A percentile compares a stretch with the other conserved stretches of the same genome.
These are phyloP conservation scores for Trichoderma oligosporum DNA, from an alignment of 2,329 filamentous ascomycete species.

Conservation along the genomic window DNA sequence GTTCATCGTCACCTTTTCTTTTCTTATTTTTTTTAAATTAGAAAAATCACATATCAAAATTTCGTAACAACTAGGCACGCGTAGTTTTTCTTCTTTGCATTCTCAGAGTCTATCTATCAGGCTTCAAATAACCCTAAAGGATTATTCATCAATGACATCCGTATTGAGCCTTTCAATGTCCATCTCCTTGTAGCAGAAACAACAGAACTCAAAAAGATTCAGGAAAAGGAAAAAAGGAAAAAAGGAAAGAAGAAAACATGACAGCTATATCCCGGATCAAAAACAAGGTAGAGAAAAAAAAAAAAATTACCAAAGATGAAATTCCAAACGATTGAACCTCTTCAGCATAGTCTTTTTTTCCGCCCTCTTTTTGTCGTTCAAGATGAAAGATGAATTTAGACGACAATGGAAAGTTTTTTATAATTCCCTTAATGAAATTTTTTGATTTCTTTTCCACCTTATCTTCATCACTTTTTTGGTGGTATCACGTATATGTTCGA, in stretches of 20 bases:
- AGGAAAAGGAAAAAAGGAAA: slow-evolving; percentile 17
- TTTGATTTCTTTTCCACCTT: slow-evolving; percentile 17
- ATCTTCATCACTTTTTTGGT: slow-evolving; percentile 23
- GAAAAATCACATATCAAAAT: not conserved
- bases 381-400: not conserved
- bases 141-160: not conserved
- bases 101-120: slow-evolving; percentile 19
- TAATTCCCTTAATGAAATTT: not conserved
- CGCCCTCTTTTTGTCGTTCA: not conserved
- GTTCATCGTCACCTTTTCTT: no score
- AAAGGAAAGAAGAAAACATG: slow-evolving; percentile 7
- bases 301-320: slow-evolving; percentile 10
- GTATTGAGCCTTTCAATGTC: not conserved
- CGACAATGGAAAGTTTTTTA: not conserved
- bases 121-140: not conserved
- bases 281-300: slow-evolving; percentile 18
- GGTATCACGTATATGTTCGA: slow-evolving; percentile 28
- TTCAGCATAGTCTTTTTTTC: not conserved
- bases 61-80: not conserved
- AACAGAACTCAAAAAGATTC: slow-evolving; percentile 1
- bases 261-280: slow-evolving; percentile 6
- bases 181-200: not conserved
- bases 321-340: not conserved
- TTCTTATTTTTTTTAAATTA: not conserved
- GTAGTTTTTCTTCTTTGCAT: slow-evolving; percentile 12